phyloP scores from a whole-genome alignment of 257 asterid genomes.

The Ocimum tenuiflorum region DNA sequence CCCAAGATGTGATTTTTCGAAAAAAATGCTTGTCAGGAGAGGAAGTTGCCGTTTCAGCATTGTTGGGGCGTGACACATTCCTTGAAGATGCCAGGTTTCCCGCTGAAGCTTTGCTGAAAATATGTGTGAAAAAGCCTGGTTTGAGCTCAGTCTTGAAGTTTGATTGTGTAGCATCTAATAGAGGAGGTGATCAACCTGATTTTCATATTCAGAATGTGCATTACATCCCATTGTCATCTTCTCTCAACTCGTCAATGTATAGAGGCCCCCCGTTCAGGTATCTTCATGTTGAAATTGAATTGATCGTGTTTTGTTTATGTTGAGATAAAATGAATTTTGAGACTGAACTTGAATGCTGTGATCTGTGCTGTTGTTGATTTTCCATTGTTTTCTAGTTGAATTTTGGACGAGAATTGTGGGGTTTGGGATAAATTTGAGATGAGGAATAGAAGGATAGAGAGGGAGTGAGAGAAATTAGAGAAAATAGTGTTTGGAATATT shows the following conservation, averaged over 20 bases:
- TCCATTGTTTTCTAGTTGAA: too few relatives aligned
- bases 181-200: slow-evolving; percentile 28
- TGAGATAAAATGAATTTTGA: neutral
- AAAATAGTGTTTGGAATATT: too few relatives aligned
- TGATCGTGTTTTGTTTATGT: neutral
- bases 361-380: too few relatives aligned
- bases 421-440: too few relatives aligned
- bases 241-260: slow-evolving; percentile 37
- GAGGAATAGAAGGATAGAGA: too few relatives aligned
- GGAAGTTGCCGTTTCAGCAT: slow-evolving; percentile 78
- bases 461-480: too few relatives aligned
- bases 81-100: slow-evolving; percentile 39
- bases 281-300: neutral
- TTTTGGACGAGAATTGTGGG: too few relatives aligned
- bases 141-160: slow-evolving; percentile 73
- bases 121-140: slow-evolving; percentile 75
- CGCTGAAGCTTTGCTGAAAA: slow-evolving; percentile 60
- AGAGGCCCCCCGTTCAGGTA: slow-evolving; percentile 73
- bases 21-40: slow-evolving; percentile 67
- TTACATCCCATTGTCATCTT: slow-evolving; percentile 42
- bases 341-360: neutral
- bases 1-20: slow-evolving; percentile 62
- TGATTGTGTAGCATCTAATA: slow-evolving; percentile 57
- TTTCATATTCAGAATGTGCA: slow-evolving; percentile 45
- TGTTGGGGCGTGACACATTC: slow-evolving; percentile 39